Evolutionary conservation across 2,329 filamentous ascomycete species (phyloP), one percentile per base, ranked within the genome.

Genomic region (Xylariomycetidae sp.): DNA sequence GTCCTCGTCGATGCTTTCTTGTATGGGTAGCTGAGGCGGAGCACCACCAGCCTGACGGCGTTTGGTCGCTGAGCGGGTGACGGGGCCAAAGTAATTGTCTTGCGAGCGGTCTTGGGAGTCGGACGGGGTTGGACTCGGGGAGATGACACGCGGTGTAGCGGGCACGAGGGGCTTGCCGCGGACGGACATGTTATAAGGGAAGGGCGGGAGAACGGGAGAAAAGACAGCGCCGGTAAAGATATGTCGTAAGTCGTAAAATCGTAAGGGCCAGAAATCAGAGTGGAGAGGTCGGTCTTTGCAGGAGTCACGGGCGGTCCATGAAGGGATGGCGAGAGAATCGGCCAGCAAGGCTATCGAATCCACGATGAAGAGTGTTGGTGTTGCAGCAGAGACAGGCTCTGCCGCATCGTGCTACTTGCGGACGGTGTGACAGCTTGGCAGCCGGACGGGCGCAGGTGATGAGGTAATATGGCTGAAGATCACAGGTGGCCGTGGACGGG

Each of bases 91-190:
- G 60, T 93, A 75, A 23, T 47, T 80, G 40, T 72, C 72, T 54
- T 81, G 72, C 45, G 69, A 70, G 25, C 64, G 61, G 15, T 54
- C 59, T 42, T 68, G 68, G 19, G 57, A 57, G 37, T 81, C 77
- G 15, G 77, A 80, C 2, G 78, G 78, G 2, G 83, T 82, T 25
- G 89, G 88, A 35, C 87, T 92, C 25, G 89, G 88, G 10, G 87
- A 93, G 48, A 92, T 93, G 48, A 95, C 85, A 53, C 87, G 82
- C 52, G 88, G 88, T 36, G 83, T 92, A 37, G 74, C 74, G 37
- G 89, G 88, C 37, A 92, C 68, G 47, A 68, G 65, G 43, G 59
- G 59, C 40, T 74, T 66, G 32, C 61, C 58, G 37, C 64, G 67
- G 39, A 67, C 55, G 35, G 74, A 68, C 65, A 80, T 76, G 30